Conservation (phyloP, 2,329 filamentous ascomycete genomes). For the Neospermospora avenae region DNA sequence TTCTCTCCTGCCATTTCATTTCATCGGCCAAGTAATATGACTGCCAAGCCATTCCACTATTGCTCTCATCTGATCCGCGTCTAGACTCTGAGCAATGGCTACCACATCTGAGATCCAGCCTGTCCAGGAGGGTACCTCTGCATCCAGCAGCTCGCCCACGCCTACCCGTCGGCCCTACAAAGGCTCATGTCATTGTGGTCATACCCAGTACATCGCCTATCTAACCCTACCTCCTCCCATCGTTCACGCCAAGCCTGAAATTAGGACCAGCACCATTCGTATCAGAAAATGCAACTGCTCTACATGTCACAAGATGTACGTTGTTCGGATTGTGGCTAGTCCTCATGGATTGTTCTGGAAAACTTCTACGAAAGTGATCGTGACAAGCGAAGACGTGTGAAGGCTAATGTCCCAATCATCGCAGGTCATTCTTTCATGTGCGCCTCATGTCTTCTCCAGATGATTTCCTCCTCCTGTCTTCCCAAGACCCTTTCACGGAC, state of each 20-base stretch:
- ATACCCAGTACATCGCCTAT: constrained; percentile 42
- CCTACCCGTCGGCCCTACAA: constrained; percentile 28
- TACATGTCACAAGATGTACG: constrained; percentile 47
- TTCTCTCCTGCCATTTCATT: too few species aligned
- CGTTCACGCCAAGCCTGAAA: constrained; percentile 22
- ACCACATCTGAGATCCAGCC: neutral
- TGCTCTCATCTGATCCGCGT: neutral
- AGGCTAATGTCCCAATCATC: too few species aligned
- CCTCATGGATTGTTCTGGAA: too few species aligned
- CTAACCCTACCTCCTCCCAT: constrained; percentile 40
- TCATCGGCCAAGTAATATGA: neutral
- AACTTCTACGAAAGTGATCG: too few species aligned
- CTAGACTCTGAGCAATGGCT: neutral
- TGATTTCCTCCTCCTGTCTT: constrained; percentile 47
- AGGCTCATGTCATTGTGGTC: constrained; percentile 48
- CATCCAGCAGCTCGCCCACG: neutral
- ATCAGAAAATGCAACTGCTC: constrained; percentile 45
- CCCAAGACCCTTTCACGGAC: constrained; percentile 37
- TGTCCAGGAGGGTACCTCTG: neutral
- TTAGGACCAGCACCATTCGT: constrained; percentile 33
- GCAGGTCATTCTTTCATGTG: constrained; percentile 45
- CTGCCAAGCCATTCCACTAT: neutral
- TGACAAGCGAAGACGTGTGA: too few species aligned
- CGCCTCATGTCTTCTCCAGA: constrained; percentile 37
- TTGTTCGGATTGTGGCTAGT: too few species aligned